Percentiles rank a stretch among this genome's conserved stretches.
Evolutionary conservation across 345 rosid genomes (phyloP).

Genomic region (Alliaria petiolata): DNA sequence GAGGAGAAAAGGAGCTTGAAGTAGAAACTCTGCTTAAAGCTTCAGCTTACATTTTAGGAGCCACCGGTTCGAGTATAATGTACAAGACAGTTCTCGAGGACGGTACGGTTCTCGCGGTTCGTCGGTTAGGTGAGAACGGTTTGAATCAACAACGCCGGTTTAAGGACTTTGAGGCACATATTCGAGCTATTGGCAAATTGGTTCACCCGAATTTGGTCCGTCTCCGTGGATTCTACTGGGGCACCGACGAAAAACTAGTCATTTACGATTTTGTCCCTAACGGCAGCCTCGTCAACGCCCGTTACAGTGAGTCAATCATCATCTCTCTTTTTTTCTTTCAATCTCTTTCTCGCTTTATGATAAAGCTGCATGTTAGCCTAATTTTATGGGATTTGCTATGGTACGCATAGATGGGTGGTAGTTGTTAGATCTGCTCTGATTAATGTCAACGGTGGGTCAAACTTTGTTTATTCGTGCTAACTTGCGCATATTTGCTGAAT

Average conservation of each 20-base stretch:
- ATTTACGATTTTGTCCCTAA: conserved; percentile 80
- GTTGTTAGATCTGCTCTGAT: background rate
- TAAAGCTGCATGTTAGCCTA: background rate
- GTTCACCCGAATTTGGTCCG: conserved; percentile 88
- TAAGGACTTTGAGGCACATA: conserved; percentile 76
- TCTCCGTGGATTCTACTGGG: conserved; percentile 85
- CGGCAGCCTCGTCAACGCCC: conserved; percentile 82
- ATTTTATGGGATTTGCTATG: conserved; percentile 34
- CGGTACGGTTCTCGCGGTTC: conserved; percentile 74
- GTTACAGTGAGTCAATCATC: conserved; percentile 66
- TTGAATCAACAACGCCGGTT: conserved; percentile 76
- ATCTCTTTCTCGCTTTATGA: background rate
- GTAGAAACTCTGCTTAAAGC: conserved; percentile 78
- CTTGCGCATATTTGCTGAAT: conserved; percentile 4
- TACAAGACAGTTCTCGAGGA: conserved; percentile 93
- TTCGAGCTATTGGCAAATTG: conserved; percentile 73
- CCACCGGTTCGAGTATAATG: conserved; percentile 86
- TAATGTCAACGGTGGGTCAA: conserved; percentile 43
- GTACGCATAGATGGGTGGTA: conserved; percentile 15
- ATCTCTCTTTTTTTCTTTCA: background rate
- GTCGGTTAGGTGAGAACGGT: conserved; percentile 77
- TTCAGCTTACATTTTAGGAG: conserved; percentile 84
- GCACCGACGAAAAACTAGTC: conserved; percentile 67
- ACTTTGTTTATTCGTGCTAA: background rate
- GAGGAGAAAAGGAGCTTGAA: conserved; percentile 64